Base-by-base conservation (phyloP, 148 eudicot genomes). In the Rhododendron griersonianum region DNA sequence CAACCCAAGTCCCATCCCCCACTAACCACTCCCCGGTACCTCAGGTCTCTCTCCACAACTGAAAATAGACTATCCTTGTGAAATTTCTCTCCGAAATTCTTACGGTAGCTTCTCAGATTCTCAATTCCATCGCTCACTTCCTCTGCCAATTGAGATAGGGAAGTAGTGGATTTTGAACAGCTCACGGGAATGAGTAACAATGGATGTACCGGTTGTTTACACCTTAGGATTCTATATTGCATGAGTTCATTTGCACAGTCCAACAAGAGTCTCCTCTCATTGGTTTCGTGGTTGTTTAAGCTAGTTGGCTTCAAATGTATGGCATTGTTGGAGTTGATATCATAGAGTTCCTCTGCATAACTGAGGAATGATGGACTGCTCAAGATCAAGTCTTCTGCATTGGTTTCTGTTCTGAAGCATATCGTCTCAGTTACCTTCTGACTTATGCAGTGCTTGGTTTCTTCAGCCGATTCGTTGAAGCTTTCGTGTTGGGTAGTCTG, bases 1-100 rank as follows among this genome's bases (percentile, higher is more conserved):
- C 98, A 95, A 63, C 96, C 96, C 55, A 79, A 48, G 33, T 85
- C 91, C 98, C 97, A 95, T 67, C 82, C 82, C 81, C 91, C 91
- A 10, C 81, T 83, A 33, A 65, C 71, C 89, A 86, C 67, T 78
- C 92, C 91, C 50, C 84, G 86, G 81, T 73, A 83, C 78, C 81
- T 87, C 23, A 94, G 30, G 87, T 94, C 98, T 85, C 89, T 33
- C 35, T 1, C 0, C 0, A 1, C 0, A 1, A 84, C 23, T 0
- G 0, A 28, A 0, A 28, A 28, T 28, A 94, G 80, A 25, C 37
- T 81, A 61, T 94, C 93, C 1, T 84, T 89, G 57, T 85, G 77
- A 78, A 88, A 83, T 28, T 25, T 86, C 2, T 86, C 88, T 8
- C 76, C 87, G 23, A 51, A 37, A 44, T 86, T 87, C 63, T 84